A percentile compares a stretch with the other conserved stretches of the same genome.
phyloP scores from a whole-genome alignment of 2,329 filamentous ascomycete genomes.

The Xylaria sp. region DNA sequence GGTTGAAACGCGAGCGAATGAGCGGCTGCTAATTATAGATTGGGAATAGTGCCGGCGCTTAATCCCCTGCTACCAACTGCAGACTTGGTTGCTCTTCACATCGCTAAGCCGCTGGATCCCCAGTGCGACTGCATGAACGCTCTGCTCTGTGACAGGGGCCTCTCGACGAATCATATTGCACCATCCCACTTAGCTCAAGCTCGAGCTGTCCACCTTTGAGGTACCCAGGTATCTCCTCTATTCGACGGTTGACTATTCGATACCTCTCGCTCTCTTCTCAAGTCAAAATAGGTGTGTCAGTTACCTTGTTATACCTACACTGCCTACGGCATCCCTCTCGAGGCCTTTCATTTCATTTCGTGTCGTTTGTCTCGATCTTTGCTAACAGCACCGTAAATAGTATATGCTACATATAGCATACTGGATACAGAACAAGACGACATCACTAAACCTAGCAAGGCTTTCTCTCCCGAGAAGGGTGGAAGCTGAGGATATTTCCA shows the following conservation, averaged over 20 bases:
- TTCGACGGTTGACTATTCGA: conserved; percentile 7
- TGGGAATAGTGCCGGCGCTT: conserved; percentile 48
- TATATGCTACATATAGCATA: too few species aligned
- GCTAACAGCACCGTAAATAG: conserved; percentile 7
- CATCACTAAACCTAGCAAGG: neutral
- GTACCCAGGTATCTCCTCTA: neutral
- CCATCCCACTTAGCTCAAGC: neutral
- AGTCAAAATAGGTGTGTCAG: neutral
- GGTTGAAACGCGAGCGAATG: conserved; percentile 33
- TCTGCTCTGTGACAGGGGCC: conserved; percentile 25
- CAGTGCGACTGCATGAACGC: conserved; percentile 35
- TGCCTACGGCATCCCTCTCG: neutral
- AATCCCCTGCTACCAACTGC: conserved; percentile 32
- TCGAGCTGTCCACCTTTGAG: neutral
- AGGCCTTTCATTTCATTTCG: neutral
- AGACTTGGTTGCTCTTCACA: conserved; percentile 3
- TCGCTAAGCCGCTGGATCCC: conserved; percentile 31
- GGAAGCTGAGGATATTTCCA: conserved; percentile 10
- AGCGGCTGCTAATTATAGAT: conserved; percentile 50
- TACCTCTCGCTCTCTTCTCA: neutral
- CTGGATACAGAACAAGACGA: neutral
- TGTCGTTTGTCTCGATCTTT: neutral
- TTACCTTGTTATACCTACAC: neutral
- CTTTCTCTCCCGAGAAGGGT: conserved; percentile 7
- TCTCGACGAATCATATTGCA: conserved; percentile 40